These are phyloP conservation scores for Pseudogymnoascus sp. DNA, from an alignment of 2,329 filamentous ascomycete species.

Conservation along the genomic window DNA sequence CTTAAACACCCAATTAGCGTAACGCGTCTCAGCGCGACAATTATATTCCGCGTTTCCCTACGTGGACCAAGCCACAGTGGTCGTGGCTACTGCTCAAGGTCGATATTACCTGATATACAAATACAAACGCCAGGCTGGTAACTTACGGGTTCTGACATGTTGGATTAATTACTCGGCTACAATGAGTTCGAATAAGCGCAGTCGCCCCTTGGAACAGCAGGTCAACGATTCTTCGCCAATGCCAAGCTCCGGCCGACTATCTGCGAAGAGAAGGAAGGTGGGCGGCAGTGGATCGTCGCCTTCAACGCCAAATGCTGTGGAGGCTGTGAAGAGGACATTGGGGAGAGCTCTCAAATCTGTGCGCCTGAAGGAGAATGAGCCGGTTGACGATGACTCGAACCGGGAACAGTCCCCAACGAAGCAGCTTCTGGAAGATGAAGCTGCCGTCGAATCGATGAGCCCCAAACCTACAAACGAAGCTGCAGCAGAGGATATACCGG, in stretches of 20 bases:
- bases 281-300: conserved; percentile 15
- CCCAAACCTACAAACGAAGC: not conserved
- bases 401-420: conserved; percentile 14
- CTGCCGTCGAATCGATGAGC: conserved; percentile 1
- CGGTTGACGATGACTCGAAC: conserved; percentile 18
- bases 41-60: not conserved
- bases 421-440: conserved; percentile 1
- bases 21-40: conserved; percentile 5
- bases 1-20: not conserved
- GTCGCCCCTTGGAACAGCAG: conserved; percentile 3
- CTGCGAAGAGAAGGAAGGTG: conserved; percentile 16
- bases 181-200: not conserved
- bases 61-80: not conserved
- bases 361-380: conserved; percentile 5
- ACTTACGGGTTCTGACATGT: not conserved
- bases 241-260: conserved; percentile 6
- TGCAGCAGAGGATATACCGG: not conserved
- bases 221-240: conserved; percentile 1
- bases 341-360: conserved; percentile 7
- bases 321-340: conserved; percentile 20
- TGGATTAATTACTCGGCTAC: not conserved
- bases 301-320: conserved; percentile 18
- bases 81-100: not conserved
- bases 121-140: not conserved
- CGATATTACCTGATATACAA: not conserved